Evolutionary conservation across 2,329 filamentous ascomycete species (phyloP).

Genomic region (Fusarium bactridioides): DNA sequence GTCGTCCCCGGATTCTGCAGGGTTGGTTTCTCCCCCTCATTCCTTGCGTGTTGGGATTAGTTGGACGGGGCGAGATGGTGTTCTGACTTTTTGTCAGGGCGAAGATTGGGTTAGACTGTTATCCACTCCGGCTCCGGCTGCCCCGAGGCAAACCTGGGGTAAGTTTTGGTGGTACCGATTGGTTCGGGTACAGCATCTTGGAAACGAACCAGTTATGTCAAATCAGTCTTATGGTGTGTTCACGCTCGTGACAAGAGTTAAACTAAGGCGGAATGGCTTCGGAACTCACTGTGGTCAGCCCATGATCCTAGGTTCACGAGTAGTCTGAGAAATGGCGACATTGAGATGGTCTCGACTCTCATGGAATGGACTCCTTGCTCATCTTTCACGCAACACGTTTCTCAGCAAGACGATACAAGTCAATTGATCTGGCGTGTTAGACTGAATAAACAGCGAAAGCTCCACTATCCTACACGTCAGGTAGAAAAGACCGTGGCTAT

Average conservation of each 20-base stretch:
- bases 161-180: background rate
- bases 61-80: slow-evolving; percentile 2
- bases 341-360: background rate
- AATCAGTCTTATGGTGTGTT: background rate
- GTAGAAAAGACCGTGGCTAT: background rate
- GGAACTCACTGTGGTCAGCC: background rate
- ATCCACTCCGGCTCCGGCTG: slow-evolving; percentile 20
- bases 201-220: background rate
- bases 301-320: background rate
- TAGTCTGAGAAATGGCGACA: background rate
- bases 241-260: background rate
- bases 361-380: background rate
- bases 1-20: slow-evolving; percentile 35
- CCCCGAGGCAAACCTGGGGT: slow-evolving; percentile 21
- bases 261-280: background rate
- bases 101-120: slow-evolving; percentile 1
- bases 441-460: background rate
- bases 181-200: background rate
- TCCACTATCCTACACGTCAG: too few relatives aligned
- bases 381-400: background rate
- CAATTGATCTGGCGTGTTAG: background rate
- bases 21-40: slow-evolving; percentile 1
- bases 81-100: slow-evolving; percentile 6
- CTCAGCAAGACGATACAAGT: too few relatives aligned
- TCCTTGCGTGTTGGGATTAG: background rate